phyloP scores from a whole-genome alignment of 352 stramenopile species.

The Discostella stelligera region DNA sequence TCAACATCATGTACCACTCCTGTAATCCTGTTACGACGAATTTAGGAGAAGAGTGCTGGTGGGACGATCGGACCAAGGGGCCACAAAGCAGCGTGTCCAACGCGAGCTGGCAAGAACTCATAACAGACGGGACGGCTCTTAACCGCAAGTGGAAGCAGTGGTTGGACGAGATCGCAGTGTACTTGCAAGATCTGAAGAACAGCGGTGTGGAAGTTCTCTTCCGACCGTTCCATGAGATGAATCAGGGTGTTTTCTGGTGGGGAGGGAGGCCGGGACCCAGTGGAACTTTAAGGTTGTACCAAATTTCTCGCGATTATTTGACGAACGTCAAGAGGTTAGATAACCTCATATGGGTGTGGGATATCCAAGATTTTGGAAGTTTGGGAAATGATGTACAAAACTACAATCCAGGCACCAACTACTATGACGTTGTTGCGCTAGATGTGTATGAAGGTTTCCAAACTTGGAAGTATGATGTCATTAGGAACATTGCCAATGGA shows the following conservation, averaged over 20 bases:
- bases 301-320: conserved; percentile 28
- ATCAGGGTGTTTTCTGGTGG: conserved; percentile 8
- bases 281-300: conserved; percentile 11
- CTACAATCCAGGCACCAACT: conserved; percentile 17
- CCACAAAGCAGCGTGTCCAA: conserved; percentile 2
- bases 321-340: conserved; percentile 17
- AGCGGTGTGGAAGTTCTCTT: conserved; percentile 8
- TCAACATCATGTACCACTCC: conserved; percentile 11
- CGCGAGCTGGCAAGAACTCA: conserved; percentile 4
- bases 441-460: conserved; percentile 20
- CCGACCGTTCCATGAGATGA: conserved; percentile 11
- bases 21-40: not conserved
- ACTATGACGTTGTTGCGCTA: conserved; percentile 14
- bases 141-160: conserved; percentile 9
- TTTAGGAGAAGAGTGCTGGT: conserved; percentile 9
- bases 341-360: conserved; percentile 23
- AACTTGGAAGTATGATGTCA: conserved; percentile 12
- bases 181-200: conserved; percentile 12
- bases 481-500: conserved; percentile 1
- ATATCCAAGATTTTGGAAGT: conserved; percentile 16
- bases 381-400: conserved; percentile 5
- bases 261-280: not conserved
- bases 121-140: conserved; percentile 2
- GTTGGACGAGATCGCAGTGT: conserved; percentile 2
- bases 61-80: not conserved